These are phyloP conservation scores for Malassezia slooffiae DNA, from an alignment of 1,284 basidiomycete genomes.

Conservation along the genomic window DNA sequence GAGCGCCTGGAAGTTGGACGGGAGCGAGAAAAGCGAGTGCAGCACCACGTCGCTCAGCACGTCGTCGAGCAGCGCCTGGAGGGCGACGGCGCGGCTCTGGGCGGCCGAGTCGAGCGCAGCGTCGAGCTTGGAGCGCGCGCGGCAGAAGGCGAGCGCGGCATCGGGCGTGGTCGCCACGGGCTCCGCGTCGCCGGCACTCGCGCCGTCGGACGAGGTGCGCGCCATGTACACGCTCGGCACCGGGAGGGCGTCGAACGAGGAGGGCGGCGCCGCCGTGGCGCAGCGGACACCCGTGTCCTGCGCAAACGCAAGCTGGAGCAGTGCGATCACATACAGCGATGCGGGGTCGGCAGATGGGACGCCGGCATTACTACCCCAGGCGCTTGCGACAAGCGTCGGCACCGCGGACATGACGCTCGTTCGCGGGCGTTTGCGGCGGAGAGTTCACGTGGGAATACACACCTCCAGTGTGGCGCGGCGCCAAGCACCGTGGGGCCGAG, in stretches of 20 bases:
- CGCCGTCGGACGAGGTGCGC: background rate
- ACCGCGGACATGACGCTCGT: slow-evolving; percentile 3
- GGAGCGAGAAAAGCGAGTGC: slow-evolving; percentile 31
- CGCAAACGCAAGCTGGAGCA: slow-evolving; percentile 21
- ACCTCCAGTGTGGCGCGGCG: too few species aligned
- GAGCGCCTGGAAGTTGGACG: slow-evolving; percentile 25
- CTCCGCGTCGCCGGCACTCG: slow-evolving; percentile 2
- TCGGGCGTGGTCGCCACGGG: slow-evolving; percentile 18
- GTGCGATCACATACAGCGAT: slow-evolving; percentile 26
- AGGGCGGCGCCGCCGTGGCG: slow-evolving; percentile 16
- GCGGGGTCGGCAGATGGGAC: slow-evolving; percentile 29
- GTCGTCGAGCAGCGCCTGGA: slow-evolving; percentile 28
- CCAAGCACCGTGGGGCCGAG: too few species aligned
- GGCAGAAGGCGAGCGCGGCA: slow-evolving; percentile 16
- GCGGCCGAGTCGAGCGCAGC: background rate
- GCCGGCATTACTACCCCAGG: slow-evolving; percentile 4
- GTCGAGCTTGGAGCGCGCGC: slow-evolving; percentile 15
- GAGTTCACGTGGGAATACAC: too few species aligned
- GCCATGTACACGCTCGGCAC: slow-evolving; percentile 26
- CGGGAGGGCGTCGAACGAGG: slow-evolving; percentile 16
- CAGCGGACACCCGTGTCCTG: background rate
- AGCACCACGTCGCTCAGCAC: slow-evolving; percentile 24
- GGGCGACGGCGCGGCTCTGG: slow-evolving; percentile 12
- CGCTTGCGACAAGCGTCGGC: slow-evolving; percentile 10
- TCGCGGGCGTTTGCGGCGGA: background rate